Percentiles rank a stretch among this genome's conserved stretches.
Conservation (phyloP, 176 grass and related monocot species). For the Coix lacrymajobi region DNA sequence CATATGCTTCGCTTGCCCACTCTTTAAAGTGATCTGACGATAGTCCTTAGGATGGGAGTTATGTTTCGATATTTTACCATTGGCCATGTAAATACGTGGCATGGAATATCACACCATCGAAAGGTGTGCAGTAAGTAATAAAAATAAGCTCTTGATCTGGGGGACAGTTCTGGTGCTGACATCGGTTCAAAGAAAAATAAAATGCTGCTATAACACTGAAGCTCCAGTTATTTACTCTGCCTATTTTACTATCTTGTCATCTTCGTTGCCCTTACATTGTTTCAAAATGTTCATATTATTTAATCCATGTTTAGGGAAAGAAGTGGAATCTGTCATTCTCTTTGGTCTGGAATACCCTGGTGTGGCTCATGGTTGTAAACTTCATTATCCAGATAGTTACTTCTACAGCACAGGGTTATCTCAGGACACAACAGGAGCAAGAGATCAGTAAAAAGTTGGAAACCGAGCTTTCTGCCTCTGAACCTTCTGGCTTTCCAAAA, state of each 20-base stretch:
- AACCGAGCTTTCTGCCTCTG: not conserved
- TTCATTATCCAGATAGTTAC: conserved; percentile 87
- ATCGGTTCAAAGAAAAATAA: not conserved
- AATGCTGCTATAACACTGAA: not conserved
- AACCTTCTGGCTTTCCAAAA: conserved; percentile 25
- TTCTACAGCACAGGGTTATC: conserved; percentile 75
- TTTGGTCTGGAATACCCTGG: conserved; percentile 75
- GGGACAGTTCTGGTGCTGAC: not conserved
- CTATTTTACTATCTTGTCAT: not conserved
- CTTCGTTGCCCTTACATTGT: not conserved
- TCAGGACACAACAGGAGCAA: conserved; percentile 67
- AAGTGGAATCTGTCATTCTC: conserved; percentile 76
- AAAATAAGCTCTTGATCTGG: not conserved
- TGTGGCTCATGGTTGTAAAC: conserved; percentile 81
- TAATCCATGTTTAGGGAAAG: conserved; percentile 46
- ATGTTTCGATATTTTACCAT: not conserved
- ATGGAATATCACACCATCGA: not conserved
- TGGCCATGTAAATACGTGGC: not conserved
- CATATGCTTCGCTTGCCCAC: not conserved
- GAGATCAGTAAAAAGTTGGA: conserved; percentile 53
- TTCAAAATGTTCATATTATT: conserved; percentile 7
- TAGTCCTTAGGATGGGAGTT: not conserved
- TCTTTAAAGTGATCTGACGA: not conserved
- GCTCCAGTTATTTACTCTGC: not conserved
- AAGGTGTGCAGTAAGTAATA: not conserved